Percentiles rank a stretch among this genome's conserved stretches.
Conservation (phyloP, 352 stramenopile genomes). For the Phytophthora hybrid region DNA sequence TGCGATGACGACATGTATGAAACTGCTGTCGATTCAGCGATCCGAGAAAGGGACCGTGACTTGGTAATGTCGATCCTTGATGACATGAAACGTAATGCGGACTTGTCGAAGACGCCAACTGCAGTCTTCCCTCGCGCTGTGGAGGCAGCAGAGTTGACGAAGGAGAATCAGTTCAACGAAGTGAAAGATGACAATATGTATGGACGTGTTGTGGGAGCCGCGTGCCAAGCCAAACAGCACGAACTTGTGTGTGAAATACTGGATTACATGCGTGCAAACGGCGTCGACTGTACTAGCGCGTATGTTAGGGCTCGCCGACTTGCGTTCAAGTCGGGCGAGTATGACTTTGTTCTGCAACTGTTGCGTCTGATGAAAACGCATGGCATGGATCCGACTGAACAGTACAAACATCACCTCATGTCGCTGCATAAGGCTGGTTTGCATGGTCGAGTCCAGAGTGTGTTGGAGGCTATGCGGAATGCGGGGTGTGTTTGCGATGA, state of each 20-base stretch:
- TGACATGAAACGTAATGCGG: background rate
- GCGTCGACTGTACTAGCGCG: too few relatives aligned
- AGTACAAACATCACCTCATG: background rate
- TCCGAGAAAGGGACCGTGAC: background rate
- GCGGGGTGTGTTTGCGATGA: background rate
- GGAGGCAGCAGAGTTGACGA: background rate
- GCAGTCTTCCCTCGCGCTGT: background rate
- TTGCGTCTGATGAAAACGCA: background rate
- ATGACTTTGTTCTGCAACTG: background rate
- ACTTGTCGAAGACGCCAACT: background rate
- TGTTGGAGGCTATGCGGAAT: background rate
- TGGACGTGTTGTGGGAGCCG: background rate
- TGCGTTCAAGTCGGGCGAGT: background rate
- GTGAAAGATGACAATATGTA: background rate
- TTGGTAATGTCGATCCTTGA: background rate
- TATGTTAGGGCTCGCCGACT: background rate
- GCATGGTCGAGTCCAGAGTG: background rate
- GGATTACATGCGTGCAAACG: background rate
- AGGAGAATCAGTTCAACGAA: background rate
- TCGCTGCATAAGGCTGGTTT: background rate
- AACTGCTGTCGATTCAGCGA: background rate
- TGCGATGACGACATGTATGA: background rate
- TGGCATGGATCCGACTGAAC: background rate
- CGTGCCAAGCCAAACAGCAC: background rate
- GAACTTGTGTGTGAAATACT: background rate